Evolutionary conservation across 305 asterid species (phyloP).

Genomic region (Fraxinus albicans): DNA sequence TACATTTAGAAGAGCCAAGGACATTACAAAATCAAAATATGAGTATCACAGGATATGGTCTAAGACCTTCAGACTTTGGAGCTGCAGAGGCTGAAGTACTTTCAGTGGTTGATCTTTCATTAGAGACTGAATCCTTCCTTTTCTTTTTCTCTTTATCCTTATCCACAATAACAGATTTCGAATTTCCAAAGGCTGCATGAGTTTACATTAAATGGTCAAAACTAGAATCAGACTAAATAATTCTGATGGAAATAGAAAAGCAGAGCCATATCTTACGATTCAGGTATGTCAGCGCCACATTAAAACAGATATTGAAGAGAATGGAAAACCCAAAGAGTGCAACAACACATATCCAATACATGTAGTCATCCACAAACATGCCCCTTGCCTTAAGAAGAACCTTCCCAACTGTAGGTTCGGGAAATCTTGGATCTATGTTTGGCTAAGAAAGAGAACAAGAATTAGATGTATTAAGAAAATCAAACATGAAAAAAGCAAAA

Average conservation of each 20-base stretch:
- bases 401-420: constrained; percentile 72
- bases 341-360: constrained; percentile 75
- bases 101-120: constrained; percentile 24
- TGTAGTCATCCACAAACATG: constrained; percentile 69
- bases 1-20: neutral
- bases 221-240: constrained; percentile 16
- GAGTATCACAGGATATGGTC: neutral
- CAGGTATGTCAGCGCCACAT: constrained; percentile 61
- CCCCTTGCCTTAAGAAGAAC: constrained; percentile 84
- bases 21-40: neutral
- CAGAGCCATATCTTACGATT: constrained; percentile 53
- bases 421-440: constrained; percentile 47
- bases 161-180: constrained; percentile 52
- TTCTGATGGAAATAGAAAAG: constrained; percentile 1
- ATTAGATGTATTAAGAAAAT: constrained; percentile 8
- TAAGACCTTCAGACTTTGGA: constrained; percentile 45
- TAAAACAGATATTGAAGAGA: constrained; percentile 72
- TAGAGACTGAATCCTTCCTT: constrained; percentile 17
- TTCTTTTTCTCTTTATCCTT: constrained; percentile 31
- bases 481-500: constrained; percentile 3
- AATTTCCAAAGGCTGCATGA: constrained; percentile 66
- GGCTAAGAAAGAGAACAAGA: constrained; percentile 46
- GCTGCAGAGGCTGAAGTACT: constrained; percentile 39
- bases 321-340: constrained; percentile 81
- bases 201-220: constrained; percentile 27